Base-by-base conservation (phyloP, 129 eudicot genomes). In the Centaurea solstitialis region DNA sequence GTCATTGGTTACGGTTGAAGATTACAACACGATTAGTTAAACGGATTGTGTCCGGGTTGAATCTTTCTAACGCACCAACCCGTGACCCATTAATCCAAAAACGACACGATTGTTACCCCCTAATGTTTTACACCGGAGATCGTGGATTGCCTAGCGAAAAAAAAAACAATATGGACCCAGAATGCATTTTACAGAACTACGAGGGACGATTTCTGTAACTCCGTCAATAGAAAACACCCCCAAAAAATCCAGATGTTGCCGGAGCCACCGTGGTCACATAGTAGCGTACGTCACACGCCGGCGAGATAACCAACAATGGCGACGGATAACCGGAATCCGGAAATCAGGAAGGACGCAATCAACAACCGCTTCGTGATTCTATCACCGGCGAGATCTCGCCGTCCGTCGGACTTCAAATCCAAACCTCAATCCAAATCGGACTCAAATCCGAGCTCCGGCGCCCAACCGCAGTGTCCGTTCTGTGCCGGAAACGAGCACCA, bases 341-440 rank as follows among this genome's bases (percentile, higher is more conserved):
- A 93, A 57, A 73, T 96, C 76, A 73, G 98, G 50, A 91, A 89
- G 80, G 99, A 96, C 85, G 47, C 91, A 0, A 71, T 93, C 37
- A 91, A 93, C 91, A 95, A 89, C 78, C 85, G 90, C n/a, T 88
- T 92, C 86, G 97, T 92, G 3, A 85, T 93, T 20, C 76, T 96
- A 79, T 96, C 99, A 7, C 95, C 99, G 9, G 92, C 99, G 1
- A 59, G 99, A 79, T 89, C 99, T n/a, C 91, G 88, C 39, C 95
- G 99, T 7, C 98, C 99, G 3, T 89, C 98, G 18, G 98, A 96
- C 75, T 87, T 92, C 84, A 96, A 96, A 80, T 88, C 98, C 82
- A 94, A 94, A 78, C 33, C 93, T 17, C 84, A 90, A 67, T 41
- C 93, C 12, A 81, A 88, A 87, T 65, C 87, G 39, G 86, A 79